These are phyloP conservation scores for Tritrichomonas foetus DNA, from an alignment of 208 protist genomes.

Conservation along the genomic window DNA sequence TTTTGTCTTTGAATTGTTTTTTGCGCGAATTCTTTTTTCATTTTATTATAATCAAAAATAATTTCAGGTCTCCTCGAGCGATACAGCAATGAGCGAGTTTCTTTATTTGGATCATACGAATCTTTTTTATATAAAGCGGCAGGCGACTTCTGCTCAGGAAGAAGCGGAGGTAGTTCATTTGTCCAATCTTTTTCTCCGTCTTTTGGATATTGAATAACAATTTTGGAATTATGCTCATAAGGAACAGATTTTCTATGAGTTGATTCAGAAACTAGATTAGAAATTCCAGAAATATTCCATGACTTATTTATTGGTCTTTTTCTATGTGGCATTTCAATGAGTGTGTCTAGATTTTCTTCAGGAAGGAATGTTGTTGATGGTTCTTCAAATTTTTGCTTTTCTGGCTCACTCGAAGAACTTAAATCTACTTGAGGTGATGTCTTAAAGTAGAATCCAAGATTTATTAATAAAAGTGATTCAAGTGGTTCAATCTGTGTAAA, in stretches of 20 bases:
- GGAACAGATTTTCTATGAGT: not conserved
- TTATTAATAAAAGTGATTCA: not conserved
- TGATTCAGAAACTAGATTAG: not conserved
- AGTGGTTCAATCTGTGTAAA: not conserved
- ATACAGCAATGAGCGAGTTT: not conserved
- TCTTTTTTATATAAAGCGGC: not conserved
- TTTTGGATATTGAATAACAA: conserved; percentile 16
- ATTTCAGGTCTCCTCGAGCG: not conserved
- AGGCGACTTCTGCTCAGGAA: not conserved
- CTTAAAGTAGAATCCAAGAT: not conserved
- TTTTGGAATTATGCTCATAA: not conserved
- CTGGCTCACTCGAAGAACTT: not conserved
- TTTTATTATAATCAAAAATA: not conserved
- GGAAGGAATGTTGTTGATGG: not conserved
- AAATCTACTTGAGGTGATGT: not conserved
- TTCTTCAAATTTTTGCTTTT: not conserved
- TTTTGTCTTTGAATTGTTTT: not conserved
- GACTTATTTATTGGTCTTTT: not conserved
- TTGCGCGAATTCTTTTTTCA: not conserved
- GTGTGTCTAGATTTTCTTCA: not conserved
- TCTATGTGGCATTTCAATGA: not conserved
- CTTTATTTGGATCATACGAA: not conserved
- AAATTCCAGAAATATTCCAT: not conserved
- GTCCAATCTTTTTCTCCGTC: not conserved
- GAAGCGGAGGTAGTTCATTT: not conserved